Percentiles rank a stretch among this genome's conserved stretches.
phyloP scores from a whole-genome alignment of 2,329 filamentous ascomycete species.

The Beauveria australis region DNA sequence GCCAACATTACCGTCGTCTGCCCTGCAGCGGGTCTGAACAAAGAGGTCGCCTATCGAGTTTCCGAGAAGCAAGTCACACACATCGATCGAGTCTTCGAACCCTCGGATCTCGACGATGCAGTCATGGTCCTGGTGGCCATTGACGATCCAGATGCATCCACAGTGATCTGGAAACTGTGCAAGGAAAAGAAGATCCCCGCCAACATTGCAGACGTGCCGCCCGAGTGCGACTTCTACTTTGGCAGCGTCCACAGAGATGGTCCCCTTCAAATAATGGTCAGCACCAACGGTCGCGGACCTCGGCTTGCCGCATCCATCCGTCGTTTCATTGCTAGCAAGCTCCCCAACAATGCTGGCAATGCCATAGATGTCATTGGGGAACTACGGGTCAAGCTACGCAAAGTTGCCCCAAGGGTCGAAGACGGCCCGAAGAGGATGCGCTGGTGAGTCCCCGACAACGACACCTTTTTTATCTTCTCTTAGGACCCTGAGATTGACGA shows the following conservation, averaged over 20 bases:
- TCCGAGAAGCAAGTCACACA: conserved; percentile 68
- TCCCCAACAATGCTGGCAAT: conserved; percentile 73
- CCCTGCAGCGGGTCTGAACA: conserved; percentile 70
- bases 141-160: conserved; percentile 87
- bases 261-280: conserved; percentile 96
- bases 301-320: conserved; percentile 82
- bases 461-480: background rate
- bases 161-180: conserved; percentile 87
- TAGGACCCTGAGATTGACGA: background rate
- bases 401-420: conserved; percentile 61
- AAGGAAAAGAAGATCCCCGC: conserved; percentile 75
- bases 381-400: conserved; percentile 69
- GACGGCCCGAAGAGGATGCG: conserved; percentile 84
- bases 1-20: conserved; percentile 81
- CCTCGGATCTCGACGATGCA: conserved; percentile 70
- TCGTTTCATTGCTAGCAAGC: conserved; percentile 64
- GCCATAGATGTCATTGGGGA: conserved; percentile 80
- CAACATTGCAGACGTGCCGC: conserved; percentile 94
- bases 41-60: conserved; percentile 79
- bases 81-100: conserved; percentile 74
- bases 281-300: conserved; percentile 93
- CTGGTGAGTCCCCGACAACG: conserved; percentile 52
- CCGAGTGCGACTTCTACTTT: conserved; percentile 98
- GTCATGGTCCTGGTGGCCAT: conserved; percentile 91
- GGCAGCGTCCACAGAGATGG: conserved; percentile 92